Conservation (phyloP, 192 early-diverging fungal genomes). For the Umbelopsis vinacea region DNA sequence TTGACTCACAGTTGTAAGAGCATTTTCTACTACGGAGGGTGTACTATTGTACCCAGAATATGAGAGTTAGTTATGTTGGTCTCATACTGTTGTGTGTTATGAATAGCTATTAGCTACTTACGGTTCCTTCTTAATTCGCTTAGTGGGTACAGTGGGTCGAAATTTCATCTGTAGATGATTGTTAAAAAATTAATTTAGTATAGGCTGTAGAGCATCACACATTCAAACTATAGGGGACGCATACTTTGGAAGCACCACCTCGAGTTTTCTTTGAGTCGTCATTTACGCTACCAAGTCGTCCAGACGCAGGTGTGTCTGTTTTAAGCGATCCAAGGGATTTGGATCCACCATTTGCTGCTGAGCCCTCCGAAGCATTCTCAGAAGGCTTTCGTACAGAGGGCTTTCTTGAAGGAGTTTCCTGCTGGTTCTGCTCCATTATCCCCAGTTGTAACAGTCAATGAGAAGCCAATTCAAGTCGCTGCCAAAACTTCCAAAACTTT, state of each 20-base stretch:
- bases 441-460: not conserved
- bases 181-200: not conserved
- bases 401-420: not conserved
- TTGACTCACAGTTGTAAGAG: slow-evolving; percentile 36
- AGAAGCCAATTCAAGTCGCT: not conserved
- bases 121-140: slow-evolving; percentile 61
- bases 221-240: too few species aligned
- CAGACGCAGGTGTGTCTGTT: slow-evolving; percentile 28
- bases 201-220: too few species aligned
- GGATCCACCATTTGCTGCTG: not conserved
- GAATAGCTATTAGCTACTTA: slow-evolving; percentile 24
- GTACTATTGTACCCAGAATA: slow-evolving; percentile 22
- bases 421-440: slow-evolving; percentile 2
- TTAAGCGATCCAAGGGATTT: slow-evolving; percentile 31
- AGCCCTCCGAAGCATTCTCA: not conserved
- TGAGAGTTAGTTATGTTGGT: not conserved
- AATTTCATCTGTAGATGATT: slow-evolving; percentile 57
- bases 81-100: too few species aligned
- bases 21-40: slow-evolving; percentile 41
- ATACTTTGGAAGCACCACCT: slow-evolving; percentile 50
- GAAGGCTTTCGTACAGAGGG: not conserved
- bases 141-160: slow-evolving; percentile 58
- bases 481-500: slow-evolving; percentile 4
- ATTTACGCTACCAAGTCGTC: slow-evolving; percentile 34
- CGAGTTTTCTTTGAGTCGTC: slow-evolving; percentile 38